phyloP scores from a whole-genome alignment of 2,329 filamentous ascomycete species.

The Pezicula neosporulosa region DNA sequence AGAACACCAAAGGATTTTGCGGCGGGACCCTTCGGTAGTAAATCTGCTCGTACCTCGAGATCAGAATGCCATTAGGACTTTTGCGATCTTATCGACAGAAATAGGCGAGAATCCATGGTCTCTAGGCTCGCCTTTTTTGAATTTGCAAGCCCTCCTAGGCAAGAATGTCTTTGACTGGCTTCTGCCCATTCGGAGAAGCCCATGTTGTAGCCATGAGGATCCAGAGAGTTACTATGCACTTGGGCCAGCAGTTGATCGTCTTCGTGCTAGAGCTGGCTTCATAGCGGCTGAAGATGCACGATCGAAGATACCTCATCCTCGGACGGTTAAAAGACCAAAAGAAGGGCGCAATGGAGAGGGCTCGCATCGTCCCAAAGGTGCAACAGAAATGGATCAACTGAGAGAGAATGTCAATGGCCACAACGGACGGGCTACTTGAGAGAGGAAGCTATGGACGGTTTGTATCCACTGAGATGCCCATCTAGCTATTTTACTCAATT shows the following conservation, averaged over 20 bases:
- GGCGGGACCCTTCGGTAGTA: slow-evolving; percentile 4
- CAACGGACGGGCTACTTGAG: no score
- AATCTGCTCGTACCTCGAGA: slow-evolving; percentile 12
- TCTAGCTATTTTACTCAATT: no score
- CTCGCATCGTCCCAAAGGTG: no score
- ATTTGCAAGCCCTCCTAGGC: slow-evolving; percentile 81
- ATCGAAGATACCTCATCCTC: not conserved
- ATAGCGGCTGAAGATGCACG: slow-evolving; percentile 3
- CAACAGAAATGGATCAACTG: no score
- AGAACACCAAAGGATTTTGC: slow-evolving; percentile 13
- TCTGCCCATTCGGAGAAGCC: slow-evolving; percentile 70
- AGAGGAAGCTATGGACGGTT: no score
- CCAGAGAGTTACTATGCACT: slow-evolving; percentile 65
- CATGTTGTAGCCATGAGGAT: slow-evolving; percentile 66
- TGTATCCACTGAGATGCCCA: no score
- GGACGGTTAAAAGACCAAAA: not conserved
- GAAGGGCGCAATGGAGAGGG: no score
- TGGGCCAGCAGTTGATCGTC: slow-evolving; percentile 55
- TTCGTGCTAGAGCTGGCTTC: slow-evolving; percentile 36
- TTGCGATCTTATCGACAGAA: slow-evolving; percentile 73
- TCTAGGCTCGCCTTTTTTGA: slow-evolving; percentile 59
- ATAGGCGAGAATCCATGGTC: slow-evolving; percentile 85
- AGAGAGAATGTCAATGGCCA: no score
- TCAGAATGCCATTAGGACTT: slow-evolving; percentile 54
- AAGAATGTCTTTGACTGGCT: slow-evolving; percentile 71